Evolutionary conservation across 805 yeast genomes (phyloP), one percentile per base, ranked within the genome.

Genomic region (Pichia rugopelliculosa): DNA sequence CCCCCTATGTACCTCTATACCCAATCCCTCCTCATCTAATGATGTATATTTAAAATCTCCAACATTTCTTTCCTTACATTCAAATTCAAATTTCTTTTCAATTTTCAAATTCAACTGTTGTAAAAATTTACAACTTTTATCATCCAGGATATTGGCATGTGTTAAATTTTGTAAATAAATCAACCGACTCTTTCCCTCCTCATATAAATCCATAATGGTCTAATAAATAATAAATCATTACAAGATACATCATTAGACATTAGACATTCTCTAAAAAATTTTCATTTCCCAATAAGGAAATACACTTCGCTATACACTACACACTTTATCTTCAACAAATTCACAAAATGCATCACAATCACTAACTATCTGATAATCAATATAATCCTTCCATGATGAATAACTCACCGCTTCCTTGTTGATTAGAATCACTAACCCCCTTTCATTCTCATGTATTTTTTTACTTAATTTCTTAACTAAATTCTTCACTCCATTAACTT

Each of bases 271-370:
- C n/a, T n/a, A 42, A 42, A 18, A 22, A 24, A 24, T 37, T 46
- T n/a, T 41, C 27, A 9, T 21, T 24, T 15, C 18, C 34, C n/a
- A 30, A 30, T 27, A 13, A 7, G 33, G 33, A 27, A 27, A 13
- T 27, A 6, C n/a, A 4, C 5, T 27, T 27, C 33, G 33, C 33
- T 27, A 3, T 37, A 15, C 50, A 75, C 71, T 74, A 76, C 3
- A 93, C 7, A 80, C 65, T 38, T 77, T 74, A 6, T 51, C 47
- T 53, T 75, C 73, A 34, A 87, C 63, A 39, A 73, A 70, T 15
- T 68, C 64, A 23, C 89, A 84, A 80, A 95, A 91, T 22, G 72
- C 72, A 65, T 91, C 98, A 61, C 96, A 87, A 59, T 88, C 96
- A 44, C 80, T 68, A 44, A 77, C 65, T 4, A 91, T 74, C 58